Percentiles rank a stretch among this genome's conserved stretches.
Evolutionary conservation across 2,329 filamentous ascomycete species (phyloP).

Genomic region (Endothia cerciana): DNA sequence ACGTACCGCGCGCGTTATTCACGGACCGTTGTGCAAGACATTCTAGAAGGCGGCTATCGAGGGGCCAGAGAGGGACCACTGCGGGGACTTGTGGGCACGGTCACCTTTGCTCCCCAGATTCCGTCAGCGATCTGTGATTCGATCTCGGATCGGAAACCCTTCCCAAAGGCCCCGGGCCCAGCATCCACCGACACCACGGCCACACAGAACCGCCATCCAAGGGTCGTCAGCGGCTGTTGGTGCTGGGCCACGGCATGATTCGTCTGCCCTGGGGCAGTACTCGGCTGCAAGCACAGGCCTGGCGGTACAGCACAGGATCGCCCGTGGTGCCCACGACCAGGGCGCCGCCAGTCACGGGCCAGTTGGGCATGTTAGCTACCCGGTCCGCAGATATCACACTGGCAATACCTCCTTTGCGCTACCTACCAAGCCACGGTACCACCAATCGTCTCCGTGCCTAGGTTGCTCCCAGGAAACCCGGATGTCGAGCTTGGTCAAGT

Average conservation of each 20-base stretch:
- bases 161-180: not conserved
- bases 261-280: not conserved
- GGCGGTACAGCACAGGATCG: not conserved
- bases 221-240: constrained; percentile 10
- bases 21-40: constrained; percentile 13
- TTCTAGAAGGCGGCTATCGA: constrained; percentile 28
- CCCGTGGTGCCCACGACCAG: not conserved
- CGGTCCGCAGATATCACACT: constrained; percentile 6
- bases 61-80: constrained; percentile 3
- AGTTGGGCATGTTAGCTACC: not conserved
- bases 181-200: constrained; percentile 2
- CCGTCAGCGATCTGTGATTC: constrained; percentile 35
- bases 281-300: constrained; percentile 3
- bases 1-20: not conserved
- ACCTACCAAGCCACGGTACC: not conserved
- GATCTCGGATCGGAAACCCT: constrained; percentile 34
- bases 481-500: constrained; percentile 5
- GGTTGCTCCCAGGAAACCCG: constrained; percentile 13
- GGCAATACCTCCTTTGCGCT: not conserved
- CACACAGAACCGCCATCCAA: not conserved
- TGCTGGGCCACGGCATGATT: constrained; percentile 6
- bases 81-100: constrained; percentile 17
- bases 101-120: constrained; percentile 26
- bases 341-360: not conserved
- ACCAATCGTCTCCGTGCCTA: not conserved